Conservation (phyloP, 345 rosid species). For the Citrus australasica region DNA sequence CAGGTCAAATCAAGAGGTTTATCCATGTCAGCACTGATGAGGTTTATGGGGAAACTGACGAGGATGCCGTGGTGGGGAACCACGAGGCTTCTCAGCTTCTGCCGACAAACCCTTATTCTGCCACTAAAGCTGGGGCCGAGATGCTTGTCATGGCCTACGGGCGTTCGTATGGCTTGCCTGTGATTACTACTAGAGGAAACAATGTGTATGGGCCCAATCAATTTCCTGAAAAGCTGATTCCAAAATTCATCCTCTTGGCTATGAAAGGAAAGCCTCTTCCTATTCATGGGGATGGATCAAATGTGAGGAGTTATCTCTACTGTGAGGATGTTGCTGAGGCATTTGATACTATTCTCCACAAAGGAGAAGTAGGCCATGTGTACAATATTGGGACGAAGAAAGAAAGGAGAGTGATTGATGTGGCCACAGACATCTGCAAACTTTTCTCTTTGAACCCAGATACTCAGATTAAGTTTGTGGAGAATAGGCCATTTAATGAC, state of each 20-base stretch:
- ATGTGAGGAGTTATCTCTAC: slow-evolving; percentile 41
- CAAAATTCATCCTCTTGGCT: slow-evolving; percentile 44
- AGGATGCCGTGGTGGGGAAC: slow-evolving; percentile 43
- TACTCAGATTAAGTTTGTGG: slow-evolving; percentile 35
- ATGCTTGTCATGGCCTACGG: slow-evolving; percentile 55
- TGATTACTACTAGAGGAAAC: slow-evolving; percentile 48
- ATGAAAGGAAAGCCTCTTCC: slow-evolving; percentile 43
- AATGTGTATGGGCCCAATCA: slow-evolving; percentile 49
- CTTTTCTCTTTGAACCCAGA: slow-evolving; percentile 37
- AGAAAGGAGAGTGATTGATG: slow-evolving; percentile 47
- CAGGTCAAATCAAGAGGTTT: slow-evolving; percentile 45
- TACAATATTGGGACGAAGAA: slow-evolving; percentile 47
- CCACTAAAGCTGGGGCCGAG: slow-evolving; percentile 51
- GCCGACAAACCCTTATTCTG: slow-evolving; percentile 50
- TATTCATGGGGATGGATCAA: slow-evolving; percentile 45
- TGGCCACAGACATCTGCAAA: slow-evolving; percentile 42
- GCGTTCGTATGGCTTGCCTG: slow-evolving; percentile 44
- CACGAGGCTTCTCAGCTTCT: slow-evolving; percentile 49
- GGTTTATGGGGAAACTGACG: slow-evolving; percentile 49
- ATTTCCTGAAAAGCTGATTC: slow-evolving; percentile 46
- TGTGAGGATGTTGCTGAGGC: slow-evolving; percentile 55
- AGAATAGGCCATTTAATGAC: slow-evolving; percentile 50
- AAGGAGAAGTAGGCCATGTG: slow-evolving; percentile 47
- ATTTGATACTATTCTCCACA: slow-evolving; percentile 43
- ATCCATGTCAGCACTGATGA: slow-evolving; percentile 54